Evolutionary conservation across 1,139 yeast genomes (phyloP).

Genomic region (Pichia sp.): DNA sequence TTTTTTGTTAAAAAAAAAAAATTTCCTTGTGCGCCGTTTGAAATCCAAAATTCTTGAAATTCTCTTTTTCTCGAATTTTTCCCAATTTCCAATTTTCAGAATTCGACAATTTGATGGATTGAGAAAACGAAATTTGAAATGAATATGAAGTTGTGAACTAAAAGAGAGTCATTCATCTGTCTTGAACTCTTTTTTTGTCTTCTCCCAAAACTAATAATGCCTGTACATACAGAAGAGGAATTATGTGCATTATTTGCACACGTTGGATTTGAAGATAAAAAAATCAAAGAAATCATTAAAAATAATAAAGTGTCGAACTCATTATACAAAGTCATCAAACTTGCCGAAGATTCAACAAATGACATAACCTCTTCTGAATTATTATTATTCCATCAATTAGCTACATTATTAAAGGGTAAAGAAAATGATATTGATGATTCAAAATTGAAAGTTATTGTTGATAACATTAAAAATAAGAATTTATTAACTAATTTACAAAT

Average conservation of each 20-base stretch:
- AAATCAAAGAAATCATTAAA: conserved; percentile 67
- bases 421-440: conserved; percentile 38
- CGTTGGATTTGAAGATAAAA: conserved; percentile 67
- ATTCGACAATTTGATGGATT: no score
- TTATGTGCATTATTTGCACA: conserved; percentile 43
- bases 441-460: conserved; percentile 38
- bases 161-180: no score
- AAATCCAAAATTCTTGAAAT: no score
- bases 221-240: neutral
- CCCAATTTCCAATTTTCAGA: no score
- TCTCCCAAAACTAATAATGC: neutral
- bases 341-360: conserved; percentile 30
- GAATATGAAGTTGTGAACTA: no score
- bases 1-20: no score
- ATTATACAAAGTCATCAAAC: conserved; percentile 50
- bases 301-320: conserved; percentile 78
- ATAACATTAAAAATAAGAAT: conserved; percentile 52
- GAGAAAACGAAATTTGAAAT: no score
- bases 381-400: conserved; percentile 68
- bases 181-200: neutral
- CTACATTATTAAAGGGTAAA: conserved; percentile 54
- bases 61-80: no score
- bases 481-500: conserved; percentile 66
- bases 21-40: no score
- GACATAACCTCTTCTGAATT: conserved; percentile 50